Conservation (phyloP, 306 rosid species). For the Vigna hirtella region DNA sequence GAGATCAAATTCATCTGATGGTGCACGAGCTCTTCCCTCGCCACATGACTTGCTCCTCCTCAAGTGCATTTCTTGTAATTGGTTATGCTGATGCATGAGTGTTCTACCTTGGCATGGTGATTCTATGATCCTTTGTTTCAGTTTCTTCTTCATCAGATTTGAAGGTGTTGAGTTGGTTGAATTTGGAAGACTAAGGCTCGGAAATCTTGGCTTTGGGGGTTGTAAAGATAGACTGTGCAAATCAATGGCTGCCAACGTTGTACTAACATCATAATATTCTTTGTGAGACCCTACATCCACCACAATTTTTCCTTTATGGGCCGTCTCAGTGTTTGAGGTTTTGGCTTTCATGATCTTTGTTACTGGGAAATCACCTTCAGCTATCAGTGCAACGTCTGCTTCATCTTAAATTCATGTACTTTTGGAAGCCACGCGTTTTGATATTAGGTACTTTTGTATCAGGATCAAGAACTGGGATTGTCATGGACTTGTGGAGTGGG, state of each 20-base stretch:
- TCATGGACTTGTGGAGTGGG: conserved; percentile 37
- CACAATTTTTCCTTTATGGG: conserved; percentile 66
- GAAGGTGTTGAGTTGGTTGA: conserved; percentile 69
- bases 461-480: conserved; percentile 33
- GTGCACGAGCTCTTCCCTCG: conserved; percentile 53
- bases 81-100: conserved; percentile 30
- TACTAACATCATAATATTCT: conserved; percentile 37
- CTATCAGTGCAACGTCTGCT: neutral
- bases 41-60: conserved; percentile 74
- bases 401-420: neutral
- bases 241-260: neutral
- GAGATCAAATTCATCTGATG: conserved; percentile 69
- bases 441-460: conserved; percentile 7
- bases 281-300: conserved; percentile 72
- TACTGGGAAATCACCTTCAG: conserved; percentile 1
- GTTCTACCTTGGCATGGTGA: conserved; percentile 45
- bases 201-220: conserved; percentile 65
- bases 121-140: conserved; percentile 45
- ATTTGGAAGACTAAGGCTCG: conserved; percentile 75
- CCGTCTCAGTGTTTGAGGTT: conserved; percentile 41
- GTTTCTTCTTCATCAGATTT: conserved; percentile 49
- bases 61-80: conserved; percentile 49
- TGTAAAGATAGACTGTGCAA: conserved; percentile 55
- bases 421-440: conserved; percentile 20
- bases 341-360: conserved; percentile 9